Percentiles rank a stretch among this genome's conserved stretches.
These are phyloP conservation scores for Trichosporon sp. DNA, from an alignment of 1,284 basidiomycete species.

Conservation along the genomic window DNA sequence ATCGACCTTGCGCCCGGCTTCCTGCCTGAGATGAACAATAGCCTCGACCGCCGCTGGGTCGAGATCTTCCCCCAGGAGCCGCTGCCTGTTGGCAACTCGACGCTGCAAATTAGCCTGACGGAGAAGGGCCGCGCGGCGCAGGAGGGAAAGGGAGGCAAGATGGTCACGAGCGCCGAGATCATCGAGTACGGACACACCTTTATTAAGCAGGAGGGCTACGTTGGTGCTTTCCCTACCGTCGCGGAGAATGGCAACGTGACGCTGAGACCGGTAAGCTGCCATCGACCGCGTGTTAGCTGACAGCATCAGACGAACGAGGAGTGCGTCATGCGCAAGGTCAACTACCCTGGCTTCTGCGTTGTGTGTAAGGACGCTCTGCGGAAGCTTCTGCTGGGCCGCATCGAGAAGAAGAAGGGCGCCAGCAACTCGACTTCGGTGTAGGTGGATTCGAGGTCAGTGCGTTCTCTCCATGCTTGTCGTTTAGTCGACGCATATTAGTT, in stretches of 20 bases:
- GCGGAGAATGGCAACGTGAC: conserved; percentile 30
- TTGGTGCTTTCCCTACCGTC: conserved; percentile 70
- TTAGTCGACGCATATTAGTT: too few relatives aligned
- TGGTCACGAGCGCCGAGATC: conserved; percentile 66
- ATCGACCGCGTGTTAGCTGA: background rate
- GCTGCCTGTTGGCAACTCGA: conserved; percentile 51
- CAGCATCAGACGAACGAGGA: conserved; percentile 63
- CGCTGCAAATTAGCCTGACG: conserved; percentile 57
- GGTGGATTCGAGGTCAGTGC: too few relatives aligned
- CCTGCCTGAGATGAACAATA: conserved; percentile 28
- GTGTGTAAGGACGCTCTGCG: conserved; percentile 64
- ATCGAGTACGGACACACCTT: conserved; percentile 70
- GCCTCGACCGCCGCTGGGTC: conserved; percentile 45
- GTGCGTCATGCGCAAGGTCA: conserved; percentile 75
- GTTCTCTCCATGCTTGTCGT: too few relatives aligned
- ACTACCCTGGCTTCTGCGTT: conserved; percentile 57
- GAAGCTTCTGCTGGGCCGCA: background rate
- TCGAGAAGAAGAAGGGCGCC: conserved; percentile 15
- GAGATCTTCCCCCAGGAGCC: conserved; percentile 28
- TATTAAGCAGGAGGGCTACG: conserved; percentile 56
- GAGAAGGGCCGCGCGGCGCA: conserved; percentile 53
- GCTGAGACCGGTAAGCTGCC: conserved; percentile 34
- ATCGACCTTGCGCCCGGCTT: conserved; percentile 34
- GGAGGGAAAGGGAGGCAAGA: conserved; percentile 54
- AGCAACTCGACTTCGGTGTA: too few relatives aligned